Percentiles rank a stretch among this genome's conserved stretches.
These are phyloP conservation scores for Sporobolomyces roseus DNA, from an alignment of 768 basidiomycete genomes.

Conservation along the genomic window DNA sequence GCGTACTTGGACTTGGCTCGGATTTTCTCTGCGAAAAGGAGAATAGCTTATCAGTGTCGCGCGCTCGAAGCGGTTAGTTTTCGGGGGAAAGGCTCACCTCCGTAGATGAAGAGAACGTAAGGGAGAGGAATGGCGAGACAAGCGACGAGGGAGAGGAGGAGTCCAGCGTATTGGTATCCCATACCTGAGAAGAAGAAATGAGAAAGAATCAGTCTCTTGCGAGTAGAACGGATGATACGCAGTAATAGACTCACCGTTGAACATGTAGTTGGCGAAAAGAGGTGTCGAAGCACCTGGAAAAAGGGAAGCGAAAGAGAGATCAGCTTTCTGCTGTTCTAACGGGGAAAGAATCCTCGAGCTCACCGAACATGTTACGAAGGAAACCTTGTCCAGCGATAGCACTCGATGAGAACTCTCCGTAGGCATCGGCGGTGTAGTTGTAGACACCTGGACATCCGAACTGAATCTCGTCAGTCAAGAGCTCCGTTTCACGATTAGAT, in stretches of 20 bases:
- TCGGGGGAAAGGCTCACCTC: neutral
- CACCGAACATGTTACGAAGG: slow-evolving; percentile 41
- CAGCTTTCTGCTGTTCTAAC: no score
- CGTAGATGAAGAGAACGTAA: slow-evolving; percentile 34
- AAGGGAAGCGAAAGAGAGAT: no score
- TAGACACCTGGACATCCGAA: no score
- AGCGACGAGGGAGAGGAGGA: slow-evolving; percentile 33
- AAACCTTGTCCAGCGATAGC: slow-evolving; percentile 44
- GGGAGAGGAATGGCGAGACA: slow-evolving; percentile 31
- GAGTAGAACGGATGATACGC: no score
- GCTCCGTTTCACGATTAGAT: no score
- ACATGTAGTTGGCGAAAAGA: slow-evolving; percentile 25
- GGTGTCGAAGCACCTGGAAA: slow-evolving; percentile 8
- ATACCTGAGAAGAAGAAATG: no score
- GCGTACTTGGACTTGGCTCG: slow-evolving; percentile 35
- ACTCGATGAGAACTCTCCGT: slow-evolving; percentile 35
- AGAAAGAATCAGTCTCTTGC: no score
- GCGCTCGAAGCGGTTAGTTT: no score
- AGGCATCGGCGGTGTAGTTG: slow-evolving; percentile 40
- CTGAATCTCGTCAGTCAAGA: no score
- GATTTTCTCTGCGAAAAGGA: slow-evolving; percentile 2
- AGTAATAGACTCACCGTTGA: no score
- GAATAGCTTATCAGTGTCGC: no score
- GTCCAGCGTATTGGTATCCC: slow-evolving; percentile 28
- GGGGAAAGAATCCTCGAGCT: no score